phyloP scores from a whole-genome alignment of 2,329 filamentous ascomycete species.

The Mycosphaerella sp. region DNA sequence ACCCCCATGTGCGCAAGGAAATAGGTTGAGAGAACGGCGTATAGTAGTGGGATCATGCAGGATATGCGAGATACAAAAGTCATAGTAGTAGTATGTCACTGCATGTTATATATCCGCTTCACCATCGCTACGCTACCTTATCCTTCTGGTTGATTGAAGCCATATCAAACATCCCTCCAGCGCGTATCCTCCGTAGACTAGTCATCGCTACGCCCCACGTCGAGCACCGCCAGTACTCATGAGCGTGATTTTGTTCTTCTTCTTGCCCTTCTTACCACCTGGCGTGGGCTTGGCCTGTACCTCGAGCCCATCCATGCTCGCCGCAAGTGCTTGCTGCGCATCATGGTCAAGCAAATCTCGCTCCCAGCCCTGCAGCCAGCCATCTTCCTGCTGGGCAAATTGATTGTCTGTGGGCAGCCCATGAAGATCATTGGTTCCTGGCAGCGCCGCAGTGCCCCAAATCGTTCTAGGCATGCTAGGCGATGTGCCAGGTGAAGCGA shows the following conservation, averaged over 20 bases:
- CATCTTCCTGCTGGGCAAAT: slow-evolving; percentile 56
- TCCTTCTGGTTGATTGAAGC: not conserved
- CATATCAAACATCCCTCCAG: not conserved
- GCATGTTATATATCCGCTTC: too few species aligned
- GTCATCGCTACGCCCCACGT: slow-evolving; percentile 7
- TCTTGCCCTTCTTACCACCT: slow-evolving; percentile 53
- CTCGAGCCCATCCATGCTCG: slow-evolving; percentile 18
- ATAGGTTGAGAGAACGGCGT: too few species aligned
- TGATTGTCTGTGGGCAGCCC: slow-evolving; percentile 37
- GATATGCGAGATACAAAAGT: too few species aligned
- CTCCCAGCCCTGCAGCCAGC: slow-evolving; percentile 82
- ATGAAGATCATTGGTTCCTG: slow-evolving; percentile 50
- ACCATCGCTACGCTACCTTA: not conserved
- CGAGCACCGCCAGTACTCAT: slow-evolving; percentile 54
- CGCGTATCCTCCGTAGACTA: too few species aligned
- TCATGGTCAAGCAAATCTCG: slow-evolving; percentile 67
- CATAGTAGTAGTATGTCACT: too few species aligned
- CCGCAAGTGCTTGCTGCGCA: slow-evolving; percentile 33
- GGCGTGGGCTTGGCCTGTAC: slow-evolving; percentile 39
- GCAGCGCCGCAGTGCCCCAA: slow-evolving; percentile 77
- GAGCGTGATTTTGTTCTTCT: slow-evolving; percentile 61
- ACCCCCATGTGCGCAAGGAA: too few species aligned
- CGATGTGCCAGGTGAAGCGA: slow-evolving; percentile 75
- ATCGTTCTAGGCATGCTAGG: slow-evolving; percentile 73
- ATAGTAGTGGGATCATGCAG: too few species aligned